Conservation (phyloP, 345 rosid genomes). For the Hirschfeldia incana region DNA sequence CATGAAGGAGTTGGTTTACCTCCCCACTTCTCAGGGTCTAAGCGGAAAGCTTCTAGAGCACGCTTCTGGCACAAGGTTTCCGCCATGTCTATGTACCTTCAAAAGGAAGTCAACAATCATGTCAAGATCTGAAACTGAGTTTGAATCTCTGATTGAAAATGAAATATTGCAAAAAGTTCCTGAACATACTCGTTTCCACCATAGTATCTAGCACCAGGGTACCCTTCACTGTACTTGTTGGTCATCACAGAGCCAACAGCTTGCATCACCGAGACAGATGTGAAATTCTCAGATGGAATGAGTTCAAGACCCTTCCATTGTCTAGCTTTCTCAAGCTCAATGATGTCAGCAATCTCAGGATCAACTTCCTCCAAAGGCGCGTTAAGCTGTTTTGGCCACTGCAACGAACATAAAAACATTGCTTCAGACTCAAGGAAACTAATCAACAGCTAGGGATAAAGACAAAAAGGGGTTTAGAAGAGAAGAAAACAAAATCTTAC, state of each 20-base stretch:
- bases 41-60: constrained; percentile 87
- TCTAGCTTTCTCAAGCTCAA: constrained; percentile 94
- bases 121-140: constrained; percentile 12
- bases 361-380: constrained; percentile 88
- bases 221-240: constrained; percentile 99
- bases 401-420: constrained; percentile 23
- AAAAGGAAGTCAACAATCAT: constrained; percentile 1
- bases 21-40: constrained; percentile 99
- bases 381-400: constrained; percentile 99
- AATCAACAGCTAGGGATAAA: neutral
- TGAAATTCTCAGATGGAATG: constrained; percentile 98
- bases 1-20: constrained; percentile 44
- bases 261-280: constrained; percentile 98
- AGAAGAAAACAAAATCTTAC: constrained; percentile 43
- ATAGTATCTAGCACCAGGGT: constrained; percentile 98
- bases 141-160: neutral
- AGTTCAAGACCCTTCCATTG: constrained; percentile 99
- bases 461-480: neutral
- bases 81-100: constrained; percentile 97
- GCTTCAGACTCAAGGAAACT: constrained; percentile 25
- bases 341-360: constrained; percentile 92
- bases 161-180: no score
- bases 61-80: constrained; percentile 95
- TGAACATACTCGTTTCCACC: constrained; percentile 93
- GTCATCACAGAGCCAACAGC: constrained; percentile 99